Conservation (phyloP, 2,329 filamentous ascomycete genomes). For the Microdochium paspali region DNA sequence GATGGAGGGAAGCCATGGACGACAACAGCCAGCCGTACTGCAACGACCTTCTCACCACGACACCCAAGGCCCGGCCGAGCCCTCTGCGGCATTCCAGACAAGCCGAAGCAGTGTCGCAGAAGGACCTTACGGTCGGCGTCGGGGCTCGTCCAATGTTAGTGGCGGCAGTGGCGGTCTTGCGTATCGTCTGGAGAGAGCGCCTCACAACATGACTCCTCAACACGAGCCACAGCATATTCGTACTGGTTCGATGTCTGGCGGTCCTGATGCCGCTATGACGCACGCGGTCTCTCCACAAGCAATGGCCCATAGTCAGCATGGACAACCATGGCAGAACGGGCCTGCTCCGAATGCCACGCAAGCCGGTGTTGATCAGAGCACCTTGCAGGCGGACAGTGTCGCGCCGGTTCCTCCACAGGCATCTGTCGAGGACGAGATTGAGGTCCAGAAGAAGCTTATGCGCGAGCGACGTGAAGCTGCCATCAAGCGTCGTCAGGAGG, state of each 20-base stretch:
- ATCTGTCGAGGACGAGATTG: slow-evolving; percentile 44
- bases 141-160: slow-evolving; percentile 86
- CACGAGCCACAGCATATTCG: not conserved
- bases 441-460: slow-evolving; percentile 64
- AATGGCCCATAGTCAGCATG: slow-evolving; percentile 13
- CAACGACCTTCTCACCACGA: slow-evolving; percentile 62
- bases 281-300: slow-evolving; percentile 16
- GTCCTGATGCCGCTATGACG: not conserved
- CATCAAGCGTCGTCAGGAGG: slow-evolving; percentile 56
- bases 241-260: not conserved
- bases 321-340: slow-evolving; percentile 27
- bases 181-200: slow-evolving; percentile 42
- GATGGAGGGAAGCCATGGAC: slow-evolving; percentile 56
- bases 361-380: slow-evolving; percentile 27
- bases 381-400: slow-evolving; percentile 18
- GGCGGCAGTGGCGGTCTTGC: slow-evolving; percentile 67
- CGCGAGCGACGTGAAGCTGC: slow-evolving; percentile 59
- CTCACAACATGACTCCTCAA: slow-evolving; percentile 27
- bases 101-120: slow-evolving; percentile 57
- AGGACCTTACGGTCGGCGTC: slow-evolving; percentile 61
- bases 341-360: slow-evolving; percentile 25
- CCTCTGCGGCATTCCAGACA: slow-evolving; percentile 80
- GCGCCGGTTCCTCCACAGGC: slow-evolving; percentile 19
- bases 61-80: slow-evolving; percentile 60
- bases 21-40: slow-evolving; percentile 57